phyloP scores from a whole-genome alignment of 805 yeast genomes.

The Yarrowia osloensis region DNA sequence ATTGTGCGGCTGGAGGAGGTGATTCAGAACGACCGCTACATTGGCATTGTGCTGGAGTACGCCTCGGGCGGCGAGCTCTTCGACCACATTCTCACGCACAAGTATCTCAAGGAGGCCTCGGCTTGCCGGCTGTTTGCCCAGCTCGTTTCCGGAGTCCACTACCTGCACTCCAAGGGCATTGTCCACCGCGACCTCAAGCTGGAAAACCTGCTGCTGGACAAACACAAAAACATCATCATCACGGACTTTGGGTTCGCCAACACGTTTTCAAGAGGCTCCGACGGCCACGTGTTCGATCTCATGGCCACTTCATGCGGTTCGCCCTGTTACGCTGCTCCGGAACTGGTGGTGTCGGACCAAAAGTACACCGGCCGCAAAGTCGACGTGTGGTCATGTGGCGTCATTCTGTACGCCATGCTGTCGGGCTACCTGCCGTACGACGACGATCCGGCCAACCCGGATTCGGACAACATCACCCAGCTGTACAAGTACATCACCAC shows the following conservation, averaged over 20 bases:
- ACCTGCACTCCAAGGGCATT: constrained; percentile 78
- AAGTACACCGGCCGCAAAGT: constrained; percentile 92
- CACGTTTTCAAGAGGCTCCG: constrained; percentile 52
- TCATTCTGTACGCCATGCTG: constrained; percentile 91
- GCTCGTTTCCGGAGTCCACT: constrained; percentile 88
- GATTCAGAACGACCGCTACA: constrained; percentile 88
- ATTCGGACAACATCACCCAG: constrained; percentile 89
- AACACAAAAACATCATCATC: constrained; percentile 80
- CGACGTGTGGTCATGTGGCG: constrained; percentile 97
- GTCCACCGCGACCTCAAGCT: constrained; percentile 77
- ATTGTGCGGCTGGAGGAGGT: constrained; percentile 91
- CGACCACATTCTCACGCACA: constrained; percentile 84
- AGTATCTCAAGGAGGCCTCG: constrained; percentile 79
- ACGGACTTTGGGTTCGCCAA: constrained; percentile 96
- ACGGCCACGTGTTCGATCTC: constrained; percentile 50
- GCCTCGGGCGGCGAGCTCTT: constrained; percentile 98
- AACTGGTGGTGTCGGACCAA: constrained; percentile 79
- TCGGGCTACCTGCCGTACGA: constrained; percentile 97
- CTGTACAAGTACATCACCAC: constrained; percentile 88
- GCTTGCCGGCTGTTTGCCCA: constrained; percentile 92
- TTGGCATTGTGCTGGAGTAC: constrained; percentile 94
- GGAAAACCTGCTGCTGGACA: constrained; percentile 75
- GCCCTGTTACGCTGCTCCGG: constrained; percentile 99
- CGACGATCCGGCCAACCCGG: constrained; percentile 95
- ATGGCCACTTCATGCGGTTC: constrained; percentile 97